A percentile compares a stretch with the other conserved stretches of the same genome.
These are phyloP conservation scores for Fusarium foetens DNA, from an alignment of 2,329 filamentous ascomycete species.

Conservation along the genomic window DNA sequence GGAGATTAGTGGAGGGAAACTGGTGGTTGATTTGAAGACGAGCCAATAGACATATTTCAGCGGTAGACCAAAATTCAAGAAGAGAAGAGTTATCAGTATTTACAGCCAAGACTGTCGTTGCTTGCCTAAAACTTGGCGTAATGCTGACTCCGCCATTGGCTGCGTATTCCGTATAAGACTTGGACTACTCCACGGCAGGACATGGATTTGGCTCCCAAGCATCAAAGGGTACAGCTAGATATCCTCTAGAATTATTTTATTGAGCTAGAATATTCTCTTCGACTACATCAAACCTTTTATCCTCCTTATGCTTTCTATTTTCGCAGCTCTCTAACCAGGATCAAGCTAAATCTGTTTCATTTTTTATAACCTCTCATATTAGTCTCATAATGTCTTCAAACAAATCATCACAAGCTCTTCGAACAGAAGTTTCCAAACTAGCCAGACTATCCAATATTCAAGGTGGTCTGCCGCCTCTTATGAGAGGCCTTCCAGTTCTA, in stretches of 20 bases:
- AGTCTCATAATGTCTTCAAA: background rate
- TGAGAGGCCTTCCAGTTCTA: slow-evolving; percentile 32
- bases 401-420: slow-evolving; percentile 9
- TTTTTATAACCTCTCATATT: fast-evolving
- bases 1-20: slow-evolving; percentile 72
- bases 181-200: background rate
- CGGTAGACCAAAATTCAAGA: background rate
- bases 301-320: too few relatives aligned
- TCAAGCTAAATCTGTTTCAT: fast-evolving
- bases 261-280: background rate
- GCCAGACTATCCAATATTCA: slow-evolving; percentile 37
- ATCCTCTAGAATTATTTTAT: too few relatives aligned
- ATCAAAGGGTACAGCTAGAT: background rate
- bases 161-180: slow-evolving; percentile 9
- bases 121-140: background rate
- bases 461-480: slow-evolving; percentile 27
- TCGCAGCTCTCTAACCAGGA: too few relatives aligned
- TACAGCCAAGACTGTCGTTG: too few relatives aligned
- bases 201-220: background rate
- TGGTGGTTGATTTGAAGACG: slow-evolving; percentile 63
- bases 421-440: slow-evolving; percentile 27
- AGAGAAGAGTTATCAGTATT: background rate
- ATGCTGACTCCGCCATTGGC: background rate
- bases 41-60: background rate
- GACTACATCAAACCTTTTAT: too few relatives aligned